A percentile compares a stretch with the other conserved stretches of the same genome.
phyloP scores from a whole-genome alignment of 768 basidiomycete species.

The Tephrocybe sp. region DNA sequence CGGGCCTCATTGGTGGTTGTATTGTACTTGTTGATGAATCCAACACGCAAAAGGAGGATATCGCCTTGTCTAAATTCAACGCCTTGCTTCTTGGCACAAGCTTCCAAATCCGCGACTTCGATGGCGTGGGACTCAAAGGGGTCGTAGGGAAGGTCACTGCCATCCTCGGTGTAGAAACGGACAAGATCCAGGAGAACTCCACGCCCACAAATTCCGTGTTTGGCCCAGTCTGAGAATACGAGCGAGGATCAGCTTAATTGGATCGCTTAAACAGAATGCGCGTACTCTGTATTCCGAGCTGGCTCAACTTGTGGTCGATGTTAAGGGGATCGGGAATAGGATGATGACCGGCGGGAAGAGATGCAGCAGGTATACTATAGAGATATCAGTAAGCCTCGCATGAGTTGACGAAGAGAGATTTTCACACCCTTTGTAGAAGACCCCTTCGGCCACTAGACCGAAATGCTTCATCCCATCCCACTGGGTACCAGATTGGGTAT shows the following conservation, averaged over 20 bases:
- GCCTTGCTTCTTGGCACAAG: slow-evolving; percentile 57
- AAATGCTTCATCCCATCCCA: slow-evolving; percentile 69
- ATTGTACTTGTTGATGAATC: slow-evolving; percentile 60
- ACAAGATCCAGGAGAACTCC: slow-evolving; percentile 71
- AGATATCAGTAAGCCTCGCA: background rate
- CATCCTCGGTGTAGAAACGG: slow-evolving; percentile 42
- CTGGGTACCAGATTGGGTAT: slow-evolving; percentile 70
- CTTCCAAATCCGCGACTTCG: slow-evolving; percentile 50
- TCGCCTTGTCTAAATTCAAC: slow-evolving; percentile 59
- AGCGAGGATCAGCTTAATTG: background rate
- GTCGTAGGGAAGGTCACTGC: slow-evolving; percentile 51
- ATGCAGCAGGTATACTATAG: slow-evolving; percentile 39
- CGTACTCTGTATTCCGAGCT: slow-evolving; percentile 63
- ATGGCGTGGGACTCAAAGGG: slow-evolving; percentile 59
- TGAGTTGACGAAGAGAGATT: background rate
- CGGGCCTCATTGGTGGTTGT: slow-evolving; percentile 39
- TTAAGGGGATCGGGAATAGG: slow-evolving; percentile 46
- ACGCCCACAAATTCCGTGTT: slow-evolving; percentile 67
- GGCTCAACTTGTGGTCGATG: slow-evolving; percentile 45
- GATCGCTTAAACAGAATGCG: background rate
- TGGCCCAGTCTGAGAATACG: slow-evolving; percentile 56
- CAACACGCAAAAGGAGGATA: slow-evolving; percentile 57
- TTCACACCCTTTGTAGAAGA: slow-evolving; percentile 64
- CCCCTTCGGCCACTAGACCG: slow-evolving; percentile 46
- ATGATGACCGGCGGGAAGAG: slow-evolving; percentile 44